Evolutionary conservation across 306 rosid genomes (phyloP), one percentile per base, ranked within the genome.

Genomic region (Gleditsia sinensis): DNA sequence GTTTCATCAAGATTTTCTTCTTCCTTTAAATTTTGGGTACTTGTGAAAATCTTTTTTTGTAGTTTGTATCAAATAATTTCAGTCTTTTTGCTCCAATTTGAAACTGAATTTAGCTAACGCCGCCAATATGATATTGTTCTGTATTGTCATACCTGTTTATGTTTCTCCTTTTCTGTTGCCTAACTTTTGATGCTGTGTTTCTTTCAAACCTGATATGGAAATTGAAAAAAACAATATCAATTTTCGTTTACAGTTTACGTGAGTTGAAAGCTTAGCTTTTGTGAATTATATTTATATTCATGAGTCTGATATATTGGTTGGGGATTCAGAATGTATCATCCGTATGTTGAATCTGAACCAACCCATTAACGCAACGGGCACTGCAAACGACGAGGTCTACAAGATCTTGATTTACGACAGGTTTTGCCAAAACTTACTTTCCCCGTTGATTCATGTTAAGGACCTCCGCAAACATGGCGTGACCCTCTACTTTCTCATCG

Each of bases 261-360:
- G 12, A 7, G 9, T 37, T 37, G 43, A 37, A 37, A 37, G 0
- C 43, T 7, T 7, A 37, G 43, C 43, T 37, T 7, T 9, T 9
- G 43, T 37, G 43, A 37, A 37, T 37, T 7, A 1, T 9, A 37
- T 34, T 3, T 37, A 37, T 37, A 37, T 37, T 37, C 43, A 37
- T 7, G 1, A 7, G 11, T 0, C 12, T 37, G 11, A 7, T 37
- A 7, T 37, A 0, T 37, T 37, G 11, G 43, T 37, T 9, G 12
- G 43, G 11, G 43, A 37, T 78, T 17, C 91, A 93, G 97, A 93
- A 88, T 88, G 96, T 78, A 85, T 93, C 43, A 80, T 80, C 0
- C 90, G 98, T 34, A 88, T 93, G 94, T 75, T 93, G 86, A 93
- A 93, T 87, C 88, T 93, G 83, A 93, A 93, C 67, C 98, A 90